Evolutionary conservation across 2,329 filamentous ascomycete genomes (phyloP), one percentile per base, ranked within the genome.

Genomic region (Colletotrichum sp.): DNA sequence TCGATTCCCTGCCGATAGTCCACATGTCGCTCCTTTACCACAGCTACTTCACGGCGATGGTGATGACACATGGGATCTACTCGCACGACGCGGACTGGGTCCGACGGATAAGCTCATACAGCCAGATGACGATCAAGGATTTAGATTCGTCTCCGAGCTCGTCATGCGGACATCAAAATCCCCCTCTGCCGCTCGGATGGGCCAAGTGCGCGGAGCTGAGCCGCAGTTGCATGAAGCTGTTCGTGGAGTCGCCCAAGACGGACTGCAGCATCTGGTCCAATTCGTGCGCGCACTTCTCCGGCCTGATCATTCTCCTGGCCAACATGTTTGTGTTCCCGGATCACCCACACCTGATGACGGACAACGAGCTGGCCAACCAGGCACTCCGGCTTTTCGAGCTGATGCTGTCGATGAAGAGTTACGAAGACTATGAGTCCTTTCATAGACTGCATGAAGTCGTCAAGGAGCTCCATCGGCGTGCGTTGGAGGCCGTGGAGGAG

Each of bases 11-110:
- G 1, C 78, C 79, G 1, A 79, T 80, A 1, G 78, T 78, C 0
- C 82, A 84, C 58, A 82, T 87, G 81, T 81, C 82, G 7, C 81
- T 81, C 61, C 79, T 87, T 36, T 81, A 86, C 32, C 84, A 85
- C 63, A 79, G 81, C 2, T 86, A 84, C 38, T 66, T 86, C 2
- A 67, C 83, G 38, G 83, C 82, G 1, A 79, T 84, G n/a, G 79
- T 84, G 12, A 83, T 82, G 78, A 80, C 82, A 1, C 85, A 86
- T 32, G 85, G 86, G 3, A 79, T 87, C 3, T 86, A 85, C 32
- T 84, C 82, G n/a, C 74, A 81, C 10, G 79, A 83, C 6, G 81
- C 83, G 0, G 82, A 84, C 2, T 87, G 85, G 85, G 76, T 86
- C 7, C 80, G 81, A 66, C 76, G 77, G 4, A 80, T 86, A 2